Base-by-base conservation (phyloP, 1,139 yeast species). In the Yamadazyma siamensis region DNA sequence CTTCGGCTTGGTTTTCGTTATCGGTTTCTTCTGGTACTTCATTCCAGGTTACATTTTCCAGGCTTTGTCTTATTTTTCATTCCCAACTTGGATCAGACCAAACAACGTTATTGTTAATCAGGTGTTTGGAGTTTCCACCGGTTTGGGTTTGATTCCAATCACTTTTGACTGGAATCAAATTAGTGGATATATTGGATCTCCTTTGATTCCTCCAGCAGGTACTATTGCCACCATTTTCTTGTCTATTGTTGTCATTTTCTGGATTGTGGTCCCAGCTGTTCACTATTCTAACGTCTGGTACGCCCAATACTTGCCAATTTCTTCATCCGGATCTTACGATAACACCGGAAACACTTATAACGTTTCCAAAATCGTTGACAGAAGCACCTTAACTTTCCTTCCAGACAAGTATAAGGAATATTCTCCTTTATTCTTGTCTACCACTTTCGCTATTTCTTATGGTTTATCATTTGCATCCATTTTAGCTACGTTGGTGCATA, bases 121-220 rank as follows among this genome's bases (percentile, higher is more conserved):
- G 52, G 54, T 81, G 27, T 78, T 79, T 48, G 85, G 87, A 31
- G 61, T 74, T 18, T 42, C 61, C 11, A 60, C 77, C 9, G 86
- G 86, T 11, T 61, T 79, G 36, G 87, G 85, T 16, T 52, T 79
- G 52, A 56, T 79, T 47, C 88, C 88, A 15, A 50, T 75, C 31
- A 60, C 69, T 14, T 58, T 61, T 39, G 66, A 59, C 46, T 65
- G 71, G 71, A 65, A 62, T 44, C 72, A 65, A 48, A 56, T 66
- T 29, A 59, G 69, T 23, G 82, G 78, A 31, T 75, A 72, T 54
- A 57, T 75, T 38, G 77, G 80, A 11, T 72, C 82, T 15, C 86
- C 89, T 8, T 65, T 82, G 47, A 69, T 79, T 42, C 82, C 86
- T 6, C 88, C 89, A 18, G 75, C 78, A 29, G 61, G 72, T 31